A percentile compares a stretch with the other conserved stretches of the same genome.
phyloP scores from a whole-genome alignment of 2,329 filamentous ascomycete genomes.

The Xylaria hypoxylon region DNA sequence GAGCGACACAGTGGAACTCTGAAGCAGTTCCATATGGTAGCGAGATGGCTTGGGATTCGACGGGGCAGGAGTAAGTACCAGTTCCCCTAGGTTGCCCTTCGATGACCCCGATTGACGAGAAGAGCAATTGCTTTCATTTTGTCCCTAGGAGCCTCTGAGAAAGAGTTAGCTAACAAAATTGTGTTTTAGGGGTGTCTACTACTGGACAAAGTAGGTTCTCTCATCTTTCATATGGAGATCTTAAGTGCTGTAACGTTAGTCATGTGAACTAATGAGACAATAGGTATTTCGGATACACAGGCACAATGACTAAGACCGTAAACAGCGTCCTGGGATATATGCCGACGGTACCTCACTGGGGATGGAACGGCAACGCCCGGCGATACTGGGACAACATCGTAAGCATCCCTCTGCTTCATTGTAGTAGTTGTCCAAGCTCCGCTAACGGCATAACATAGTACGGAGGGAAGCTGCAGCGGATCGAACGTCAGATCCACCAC shows the following conservation, averaged over 20 bases:
- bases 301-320: slow-evolving; percentile 62
- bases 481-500: slow-evolving; percentile 68
- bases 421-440: not conserved
- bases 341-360: slow-evolving; percentile 70
- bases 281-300: slow-evolving; percentile 61
- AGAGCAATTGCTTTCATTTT: not conserved
- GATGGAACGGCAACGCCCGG: slow-evolving; percentile 71
- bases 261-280: slow-evolving; percentile 5
- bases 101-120: not conserved
- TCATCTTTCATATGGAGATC: too few relatives aligned
- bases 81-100: not conserved
- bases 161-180: slow-evolving; percentile 25
- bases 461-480: slow-evolving; percentile 56
- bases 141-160: not conserved
- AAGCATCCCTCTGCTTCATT: not conserved
- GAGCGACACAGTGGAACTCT: slow-evolving; percentile 63
- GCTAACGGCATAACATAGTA: slow-evolving; percentile 45
- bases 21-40: slow-evolving; percentile 67
- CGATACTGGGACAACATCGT: slow-evolving; percentile 70
- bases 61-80: slow-evolving; percentile 62
- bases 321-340: slow-evolving; percentile 67
- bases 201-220: slow-evolving; percentile 61
- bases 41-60: slow-evolving; percentile 73
- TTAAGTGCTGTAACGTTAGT: not conserved
- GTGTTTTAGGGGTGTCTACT: slow-evolving; percentile 61